phyloP scores from a whole-genome alignment of 345 rosid genomes.

The Hypericum androsaemum region DNA sequence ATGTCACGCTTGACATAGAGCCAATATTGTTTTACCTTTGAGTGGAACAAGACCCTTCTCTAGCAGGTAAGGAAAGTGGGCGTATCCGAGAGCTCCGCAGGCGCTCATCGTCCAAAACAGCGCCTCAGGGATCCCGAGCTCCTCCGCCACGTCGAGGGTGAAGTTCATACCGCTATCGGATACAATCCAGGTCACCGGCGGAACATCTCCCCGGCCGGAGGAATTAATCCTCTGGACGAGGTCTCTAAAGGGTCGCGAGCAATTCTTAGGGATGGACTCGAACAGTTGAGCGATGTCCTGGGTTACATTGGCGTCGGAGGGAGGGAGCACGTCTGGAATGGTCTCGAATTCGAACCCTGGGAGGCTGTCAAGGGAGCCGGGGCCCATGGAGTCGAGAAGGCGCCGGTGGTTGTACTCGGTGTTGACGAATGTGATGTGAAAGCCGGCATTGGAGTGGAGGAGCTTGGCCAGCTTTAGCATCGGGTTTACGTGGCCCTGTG shows the following conservation, averaged over 20 bases:
- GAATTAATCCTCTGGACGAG: slow-evolving; percentile 2
- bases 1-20: not conserved
- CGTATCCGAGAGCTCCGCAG: not conserved
- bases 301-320: not conserved
- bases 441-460: slow-evolving; percentile 4
- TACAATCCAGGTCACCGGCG: slow-evolving; percentile 1
- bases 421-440: slow-evolving; percentile 4
- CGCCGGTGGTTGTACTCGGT: slow-evolving; percentile 5
- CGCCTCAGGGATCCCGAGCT: slow-evolving; percentile 7
- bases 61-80: not conserved
- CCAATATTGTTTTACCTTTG: not conserved
- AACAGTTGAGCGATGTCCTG: slow-evolving; percentile 3
- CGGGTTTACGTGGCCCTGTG: too few relatives aligned
- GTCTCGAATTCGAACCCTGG: not conserved
- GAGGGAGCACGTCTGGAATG: slow-evolving; percentile 2
- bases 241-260: slow-evolving; percentile 2
- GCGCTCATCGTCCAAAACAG: slow-evolving; percentile 4
- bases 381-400: slow-evolving; percentile 1
- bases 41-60: not conserved
- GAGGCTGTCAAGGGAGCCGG: not conserved
- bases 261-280: slow-evolving; percentile 1
- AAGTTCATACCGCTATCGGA: slow-evolving; percentile 6
- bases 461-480: not conserved
- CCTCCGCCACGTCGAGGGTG: slow-evolving; percentile 6
- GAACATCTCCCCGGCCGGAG: not conserved